These are phyloP conservation scores for Trypanosoma lewisi DNA, from an alignment of 208 protist species.

Conservation along the genomic window DNA sequence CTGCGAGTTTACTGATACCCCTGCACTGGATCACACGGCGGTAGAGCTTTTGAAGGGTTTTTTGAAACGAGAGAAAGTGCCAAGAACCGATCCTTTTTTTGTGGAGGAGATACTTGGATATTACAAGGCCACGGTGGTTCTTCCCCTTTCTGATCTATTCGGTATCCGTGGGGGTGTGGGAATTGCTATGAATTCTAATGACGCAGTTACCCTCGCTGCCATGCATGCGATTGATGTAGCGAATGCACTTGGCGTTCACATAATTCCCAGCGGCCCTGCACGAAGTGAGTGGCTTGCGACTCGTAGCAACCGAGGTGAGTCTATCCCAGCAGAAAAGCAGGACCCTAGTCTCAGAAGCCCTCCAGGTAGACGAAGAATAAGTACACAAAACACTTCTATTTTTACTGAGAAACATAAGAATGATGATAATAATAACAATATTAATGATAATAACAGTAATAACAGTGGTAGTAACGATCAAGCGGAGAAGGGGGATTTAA, in stretches of 20 bases:
- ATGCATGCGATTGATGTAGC: conserved; percentile 88
- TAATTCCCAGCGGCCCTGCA: neutral
- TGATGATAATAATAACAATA: neutral
- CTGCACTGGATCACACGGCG: conserved; percentile 41
- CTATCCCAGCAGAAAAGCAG: conserved; percentile 7
- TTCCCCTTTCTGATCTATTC: conserved; percentile 61
- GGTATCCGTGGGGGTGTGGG: conserved; percentile 85
- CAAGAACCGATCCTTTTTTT: conserved; percentile 64
- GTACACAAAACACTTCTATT: neutral
- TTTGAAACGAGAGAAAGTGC: conserved; percentile 32
- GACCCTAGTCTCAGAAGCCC: conserved; percentile 31
- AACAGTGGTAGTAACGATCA: neutral
- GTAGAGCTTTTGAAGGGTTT: conserved; percentile 48
- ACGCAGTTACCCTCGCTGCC: conserved; percentile 65
- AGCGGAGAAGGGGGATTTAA: neutral
- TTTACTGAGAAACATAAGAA: neutral
- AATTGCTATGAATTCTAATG: conserved; percentile 42
- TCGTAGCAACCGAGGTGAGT: neutral
- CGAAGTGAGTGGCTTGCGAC: conserved; percentile 17
- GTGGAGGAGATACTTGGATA: conserved; percentile 39
- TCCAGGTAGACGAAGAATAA: conserved; percentile 35
- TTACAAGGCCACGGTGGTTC: conserved; percentile 71
- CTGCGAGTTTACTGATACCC: conserved; percentile 61
- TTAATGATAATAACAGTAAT: neutral
- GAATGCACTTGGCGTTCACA: conserved; percentile 41